Conservation (phyloP, 192 early-diverging fungal genomes). For the Backusella luteola region DNA sequence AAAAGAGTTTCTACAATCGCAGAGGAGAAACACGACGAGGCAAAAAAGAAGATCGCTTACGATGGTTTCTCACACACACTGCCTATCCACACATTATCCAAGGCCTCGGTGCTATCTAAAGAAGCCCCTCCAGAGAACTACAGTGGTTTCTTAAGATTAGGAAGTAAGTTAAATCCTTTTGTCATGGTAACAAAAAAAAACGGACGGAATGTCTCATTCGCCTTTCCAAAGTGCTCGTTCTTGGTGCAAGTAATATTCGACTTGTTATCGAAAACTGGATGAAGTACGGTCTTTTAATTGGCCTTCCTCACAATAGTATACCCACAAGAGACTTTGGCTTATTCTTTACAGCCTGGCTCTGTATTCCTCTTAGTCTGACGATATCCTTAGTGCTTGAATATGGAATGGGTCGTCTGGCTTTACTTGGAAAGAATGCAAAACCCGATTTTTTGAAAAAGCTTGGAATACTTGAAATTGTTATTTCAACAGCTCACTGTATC, state of each 20-base stretch:
- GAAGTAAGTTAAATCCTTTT: slow-evolving; percentile 41
- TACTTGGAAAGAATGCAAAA: slow-evolving; percentile 25
- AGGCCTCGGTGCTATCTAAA: slow-evolving; percentile 75
- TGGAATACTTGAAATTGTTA: slow-evolving; percentile 24
- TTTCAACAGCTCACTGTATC: slow-evolving; percentile 42
- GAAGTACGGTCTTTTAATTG: slow-evolving; percentile 84
- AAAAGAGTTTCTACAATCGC: slow-evolving; percentile 15
- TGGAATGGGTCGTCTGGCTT: slow-evolving; percentile 34
- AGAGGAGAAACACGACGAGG: slow-evolving; percentile 27
- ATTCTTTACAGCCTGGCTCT: slow-evolving; percentile 46
- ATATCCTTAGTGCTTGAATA: slow-evolving; percentile 63
- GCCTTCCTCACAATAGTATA: slow-evolving; percentile 57
- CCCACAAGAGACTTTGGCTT: slow-evolving; percentile 58
- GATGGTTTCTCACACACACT: slow-evolving; percentile 40
- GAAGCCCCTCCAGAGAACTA: slow-evolving; percentile 85
- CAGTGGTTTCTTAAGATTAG: slow-evolving; percentile 80
- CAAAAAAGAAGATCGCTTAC: slow-evolving; percentile 17
- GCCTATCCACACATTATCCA: slow-evolving; percentile 61
- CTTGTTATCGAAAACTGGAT: slow-evolving; percentile 86
- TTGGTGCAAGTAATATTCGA: slow-evolving; percentile 79
- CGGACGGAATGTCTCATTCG: neutral
- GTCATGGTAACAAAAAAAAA: neutral
- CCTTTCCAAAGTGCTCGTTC: slow-evolving; percentile 57
- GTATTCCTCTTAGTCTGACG: slow-evolving; percentile 54
- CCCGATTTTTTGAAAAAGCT: slow-evolving; percentile 14